These are phyloP conservation scores for Solanum hybrid DNA, from an alignment of 305 asterid genomes.

Conservation along the genomic window DNA sequence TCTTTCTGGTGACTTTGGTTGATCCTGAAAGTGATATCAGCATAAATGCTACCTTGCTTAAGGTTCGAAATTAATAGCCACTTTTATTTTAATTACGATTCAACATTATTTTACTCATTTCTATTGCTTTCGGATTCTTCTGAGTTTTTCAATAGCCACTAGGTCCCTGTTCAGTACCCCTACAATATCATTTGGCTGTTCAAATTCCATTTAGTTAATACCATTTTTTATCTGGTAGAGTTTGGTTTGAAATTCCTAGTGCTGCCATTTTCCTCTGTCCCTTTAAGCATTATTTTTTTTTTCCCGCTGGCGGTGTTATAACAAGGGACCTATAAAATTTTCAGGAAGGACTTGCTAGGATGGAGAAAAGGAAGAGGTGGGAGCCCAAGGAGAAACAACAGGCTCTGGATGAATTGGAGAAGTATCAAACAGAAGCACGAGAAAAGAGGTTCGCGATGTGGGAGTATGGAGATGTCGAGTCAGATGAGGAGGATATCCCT, in stretches of 20 bases:
- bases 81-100: background rate
- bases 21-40: slow-evolving; percentile 64
- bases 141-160: background rate
- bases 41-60: slow-evolving; percentile 67
- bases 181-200: background rate
- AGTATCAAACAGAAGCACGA: slow-evolving; percentile 66
- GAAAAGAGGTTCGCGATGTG: slow-evolving; percentile 67
- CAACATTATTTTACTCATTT: background rate
- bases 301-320: background rate
- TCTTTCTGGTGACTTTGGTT: slow-evolving; percentile 60
- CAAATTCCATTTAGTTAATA: background rate
- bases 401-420: slow-evolving; percentile 63
- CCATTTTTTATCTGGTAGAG: background rate
- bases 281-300: background rate
- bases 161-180: background rate
- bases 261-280: background rate
- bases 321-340: background rate
- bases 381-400: slow-evolving; percentile 43
- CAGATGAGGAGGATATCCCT: slow-evolving; percentile 92
- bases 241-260: background rate
- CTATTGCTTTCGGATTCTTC: background rate
- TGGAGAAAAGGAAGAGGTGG: slow-evolving; percentile 65
- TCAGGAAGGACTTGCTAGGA: slow-evolving; percentile 88
- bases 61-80: slow-evolving; percentile 32
- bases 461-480: slow-evolving; percentile 94